Percentiles rank a stretch among this genome's conserved stretches.
Evolutionary conservation across 495 filamentous ascomycete genomes (phyloP).

Genomic region (Penicillium goetzii): DNA sequence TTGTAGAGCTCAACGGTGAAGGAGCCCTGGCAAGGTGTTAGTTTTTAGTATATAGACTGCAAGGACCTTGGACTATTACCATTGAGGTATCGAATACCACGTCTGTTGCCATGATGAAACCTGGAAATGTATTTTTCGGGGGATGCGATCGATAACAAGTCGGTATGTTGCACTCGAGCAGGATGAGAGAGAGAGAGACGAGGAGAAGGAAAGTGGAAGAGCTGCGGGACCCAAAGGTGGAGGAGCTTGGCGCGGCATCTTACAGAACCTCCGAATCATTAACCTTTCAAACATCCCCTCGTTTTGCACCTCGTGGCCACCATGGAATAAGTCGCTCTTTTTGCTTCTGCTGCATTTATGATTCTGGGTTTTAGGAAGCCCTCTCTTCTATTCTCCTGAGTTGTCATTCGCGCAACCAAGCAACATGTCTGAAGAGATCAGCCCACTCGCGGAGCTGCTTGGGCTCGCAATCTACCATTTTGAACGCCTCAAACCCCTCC

Average conservation of each 20-base stretch:
- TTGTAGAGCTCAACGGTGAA: slow-evolving; percentile 91
- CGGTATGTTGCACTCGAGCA: not conserved
- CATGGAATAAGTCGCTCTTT: slow-evolving; percentile 26
- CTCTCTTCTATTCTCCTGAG: not conserved
- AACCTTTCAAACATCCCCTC: slow-evolving; percentile 22
- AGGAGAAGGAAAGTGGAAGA: slow-evolving; percentile 11
- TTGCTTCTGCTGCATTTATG: not conserved
- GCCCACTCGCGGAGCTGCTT: slow-evolving; percentile 51
- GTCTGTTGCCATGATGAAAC: slow-evolving; percentile 68
- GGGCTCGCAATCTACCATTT: slow-evolving; percentile 56
- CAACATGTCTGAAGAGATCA: slow-evolving; percentile 46
- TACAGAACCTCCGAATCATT: slow-evolving; percentile 24
- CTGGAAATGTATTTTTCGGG: not conserved
- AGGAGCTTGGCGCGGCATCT: slow-evolving; percentile 23
- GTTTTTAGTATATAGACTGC: slow-evolving; percentile 6
- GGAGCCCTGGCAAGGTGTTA: slow-evolving; percentile 60
- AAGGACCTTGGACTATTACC: slow-evolving; percentile 47
- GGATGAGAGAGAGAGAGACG: slow-evolving; percentile 8
- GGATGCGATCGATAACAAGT: not conserved
- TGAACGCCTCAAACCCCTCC: slow-evolving; percentile 51
- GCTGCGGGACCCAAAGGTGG: slow-evolving; percentile 14
- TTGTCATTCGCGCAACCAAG: too few relatives aligned
- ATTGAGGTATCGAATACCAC: slow-evolving; percentile 81
- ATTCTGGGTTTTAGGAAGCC: not conserved
- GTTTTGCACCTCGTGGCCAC: slow-evolving; percentile 5